Conservation (phyloP, 257 asterid genomes). For the Fraxinus quadrangulata region DNA sequence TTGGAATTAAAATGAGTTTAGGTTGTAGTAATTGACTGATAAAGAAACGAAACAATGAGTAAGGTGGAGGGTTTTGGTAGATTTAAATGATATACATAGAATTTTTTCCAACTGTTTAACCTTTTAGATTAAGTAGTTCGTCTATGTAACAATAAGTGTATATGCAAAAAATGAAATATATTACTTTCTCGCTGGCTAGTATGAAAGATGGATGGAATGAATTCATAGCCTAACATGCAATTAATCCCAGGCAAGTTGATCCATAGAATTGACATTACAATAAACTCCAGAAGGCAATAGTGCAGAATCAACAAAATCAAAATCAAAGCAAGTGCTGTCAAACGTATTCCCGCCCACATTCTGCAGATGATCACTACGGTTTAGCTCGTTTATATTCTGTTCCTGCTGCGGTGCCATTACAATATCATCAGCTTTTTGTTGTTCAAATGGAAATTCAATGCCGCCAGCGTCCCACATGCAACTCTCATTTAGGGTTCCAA, state of each 20-base stretch:
- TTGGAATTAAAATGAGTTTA: background rate
- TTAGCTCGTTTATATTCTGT: constrained; percentile 22
- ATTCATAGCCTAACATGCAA: background rate
- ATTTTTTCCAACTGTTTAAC: background rate
- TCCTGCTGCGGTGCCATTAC: constrained; percentile 17
- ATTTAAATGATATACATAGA: background rate
- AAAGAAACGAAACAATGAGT: too few relatives aligned
- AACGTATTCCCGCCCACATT: constrained; percentile 28
- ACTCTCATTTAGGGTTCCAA: constrained; percentile 32
- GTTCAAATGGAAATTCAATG: constrained; percentile 23
- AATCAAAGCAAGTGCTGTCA: constrained; percentile 46
- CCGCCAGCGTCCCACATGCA: constrained; percentile 32
- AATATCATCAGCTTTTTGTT: background rate
- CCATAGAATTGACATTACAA: constrained; percentile 41
- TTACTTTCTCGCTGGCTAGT: background rate
- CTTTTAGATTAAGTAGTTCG: background rate
- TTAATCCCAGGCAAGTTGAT: constrained; percentile 72
- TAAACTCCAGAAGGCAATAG: constrained; percentile 44
- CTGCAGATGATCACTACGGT: constrained; percentile 17
- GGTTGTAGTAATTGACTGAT: background rate
- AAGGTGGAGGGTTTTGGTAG: background rate
- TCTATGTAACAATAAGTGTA: background rate
- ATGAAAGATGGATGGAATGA: background rate
- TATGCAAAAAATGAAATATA: background rate
- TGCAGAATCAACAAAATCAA: constrained; percentile 59